Conservation (phyloP, 768 basidiomycete genomes). For the Phanerochaete carnosa region DNA sequence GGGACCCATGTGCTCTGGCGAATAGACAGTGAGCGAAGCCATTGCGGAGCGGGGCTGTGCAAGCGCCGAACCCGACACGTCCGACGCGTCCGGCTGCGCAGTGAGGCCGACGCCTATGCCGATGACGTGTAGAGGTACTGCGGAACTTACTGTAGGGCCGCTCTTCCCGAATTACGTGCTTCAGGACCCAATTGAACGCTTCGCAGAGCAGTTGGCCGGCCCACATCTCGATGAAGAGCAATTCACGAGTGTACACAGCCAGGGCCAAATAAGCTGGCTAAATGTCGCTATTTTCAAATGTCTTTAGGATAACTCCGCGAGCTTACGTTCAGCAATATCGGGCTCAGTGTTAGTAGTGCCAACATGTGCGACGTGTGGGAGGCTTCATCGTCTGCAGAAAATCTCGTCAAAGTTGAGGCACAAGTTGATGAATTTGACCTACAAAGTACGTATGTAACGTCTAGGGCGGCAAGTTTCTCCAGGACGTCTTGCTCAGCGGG, state of each 20-base stretch:
- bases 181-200: constrained; percentile 64
- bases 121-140: neutral
- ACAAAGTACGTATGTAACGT: constrained; percentile 28
- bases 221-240: constrained; percentile 83
- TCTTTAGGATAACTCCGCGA: neutral
- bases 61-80: neutral
- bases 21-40: neutral
- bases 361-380: constrained; percentile 25
- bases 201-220: constrained; percentile 74
- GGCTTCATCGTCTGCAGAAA: constrained; percentile 26
- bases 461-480: constrained; percentile 14
- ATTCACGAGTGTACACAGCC: constrained; percentile 72
- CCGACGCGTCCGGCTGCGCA: neutral
- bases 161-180: constrained; percentile 62
- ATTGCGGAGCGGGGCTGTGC: neutral
- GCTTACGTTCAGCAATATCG: constrained; percentile 29
- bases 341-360: constrained; percentile 31
- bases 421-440: constrained; percentile 1
- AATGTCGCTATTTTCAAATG: neutral
- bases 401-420: neutral
- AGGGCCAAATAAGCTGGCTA: constrained; percentile 80
- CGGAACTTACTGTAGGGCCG: constrained; percentile 58
- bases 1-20: neutral
- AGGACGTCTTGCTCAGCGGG: neutral
- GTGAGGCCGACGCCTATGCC: neutral